Evolutionary conservation across 306 rosid species (phyloP).

Genomic region (Albizia julibrissin): DNA sequence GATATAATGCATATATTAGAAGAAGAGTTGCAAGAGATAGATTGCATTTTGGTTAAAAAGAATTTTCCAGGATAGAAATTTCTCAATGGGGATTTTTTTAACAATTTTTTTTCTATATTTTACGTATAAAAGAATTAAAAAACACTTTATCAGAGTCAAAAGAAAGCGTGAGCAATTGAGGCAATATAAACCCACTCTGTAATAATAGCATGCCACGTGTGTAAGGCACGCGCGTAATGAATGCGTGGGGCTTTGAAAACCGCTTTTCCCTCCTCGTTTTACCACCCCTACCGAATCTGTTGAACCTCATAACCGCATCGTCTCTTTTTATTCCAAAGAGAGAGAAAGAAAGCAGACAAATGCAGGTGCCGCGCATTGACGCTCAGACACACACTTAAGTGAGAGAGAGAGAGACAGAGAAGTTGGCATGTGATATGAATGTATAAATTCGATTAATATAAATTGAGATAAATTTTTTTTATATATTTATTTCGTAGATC

Average conservation of each 20-base stretch:
- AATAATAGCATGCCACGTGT: not conserved
- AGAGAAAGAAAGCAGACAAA: constrained; percentile 6
- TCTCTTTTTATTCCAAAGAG: not conserved
- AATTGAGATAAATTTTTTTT: no score
- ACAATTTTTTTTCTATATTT: no score
- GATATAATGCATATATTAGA: no score
- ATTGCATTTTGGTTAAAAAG: no score
- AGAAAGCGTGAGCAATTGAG: not conserved
- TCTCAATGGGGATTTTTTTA: no score
- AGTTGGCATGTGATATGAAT: no score
- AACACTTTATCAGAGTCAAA: not conserved
- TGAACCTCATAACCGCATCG: not conserved
- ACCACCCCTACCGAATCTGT: not conserved
- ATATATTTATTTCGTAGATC: no score
- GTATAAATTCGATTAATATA: no score
- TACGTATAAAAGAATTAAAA: no score
- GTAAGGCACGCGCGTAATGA: not conserved
- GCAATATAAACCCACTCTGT: not conserved
- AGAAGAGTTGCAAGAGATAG: no score
- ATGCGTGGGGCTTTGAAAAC: not conserved
- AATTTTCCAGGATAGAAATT: no score
- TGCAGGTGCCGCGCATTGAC: constrained; percentile 3
- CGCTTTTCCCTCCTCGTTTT: constrained; percentile 1
- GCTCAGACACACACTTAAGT: not conserved
- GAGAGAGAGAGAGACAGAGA: no score